Conservation (phyloP, 1,139 yeast species). For the Pichia norvegensis region DNA sequence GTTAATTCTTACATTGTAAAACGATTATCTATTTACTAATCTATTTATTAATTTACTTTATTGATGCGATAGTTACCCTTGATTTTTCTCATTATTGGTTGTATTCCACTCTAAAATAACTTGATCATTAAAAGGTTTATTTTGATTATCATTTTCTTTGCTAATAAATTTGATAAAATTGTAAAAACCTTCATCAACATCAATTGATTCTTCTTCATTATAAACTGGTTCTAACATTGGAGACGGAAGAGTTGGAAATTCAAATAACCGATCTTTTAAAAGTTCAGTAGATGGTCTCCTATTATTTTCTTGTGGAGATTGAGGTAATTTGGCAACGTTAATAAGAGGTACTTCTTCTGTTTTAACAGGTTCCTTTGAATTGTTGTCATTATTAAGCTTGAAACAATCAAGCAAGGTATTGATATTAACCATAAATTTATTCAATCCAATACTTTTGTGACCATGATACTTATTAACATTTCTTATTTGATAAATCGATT, state of each 20-base stretch:
- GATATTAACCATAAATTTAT: conserved; percentile 1
- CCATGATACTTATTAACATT: conserved; percentile 8
- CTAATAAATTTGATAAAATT: conserved; percentile 5
- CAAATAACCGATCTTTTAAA: not conserved
- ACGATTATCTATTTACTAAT: too few relatives aligned
- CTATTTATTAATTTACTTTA: too few relatives aligned
- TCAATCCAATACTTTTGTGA: conserved; percentile 1
- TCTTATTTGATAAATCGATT: conserved; percentile 23
- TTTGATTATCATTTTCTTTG: conserved; percentile 2
- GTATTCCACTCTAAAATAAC: conserved; percentile 6
- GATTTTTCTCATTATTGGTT: not conserved
- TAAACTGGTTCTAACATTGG: not conserved
- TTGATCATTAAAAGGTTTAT: conserved; percentile 1
- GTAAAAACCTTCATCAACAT: conserved; percentile 1
- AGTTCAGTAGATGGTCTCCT: not conserved
- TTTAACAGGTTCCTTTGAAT: not conserved
- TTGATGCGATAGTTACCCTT: not conserved
- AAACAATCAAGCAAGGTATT: not conserved
- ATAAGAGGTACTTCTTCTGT: not conserved
- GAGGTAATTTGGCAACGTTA: not conserved
- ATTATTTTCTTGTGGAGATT: not conserved
- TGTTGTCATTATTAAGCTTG: not conserved
- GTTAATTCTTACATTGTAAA: too few relatives aligned
- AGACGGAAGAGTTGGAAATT: not conserved
- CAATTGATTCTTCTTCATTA: not conserved